Evolutionary conservation across 148 eudicot genomes (phyloP), one percentile per base, ranked within the genome.

Genomic region (Polygonum aviculare): DNA sequence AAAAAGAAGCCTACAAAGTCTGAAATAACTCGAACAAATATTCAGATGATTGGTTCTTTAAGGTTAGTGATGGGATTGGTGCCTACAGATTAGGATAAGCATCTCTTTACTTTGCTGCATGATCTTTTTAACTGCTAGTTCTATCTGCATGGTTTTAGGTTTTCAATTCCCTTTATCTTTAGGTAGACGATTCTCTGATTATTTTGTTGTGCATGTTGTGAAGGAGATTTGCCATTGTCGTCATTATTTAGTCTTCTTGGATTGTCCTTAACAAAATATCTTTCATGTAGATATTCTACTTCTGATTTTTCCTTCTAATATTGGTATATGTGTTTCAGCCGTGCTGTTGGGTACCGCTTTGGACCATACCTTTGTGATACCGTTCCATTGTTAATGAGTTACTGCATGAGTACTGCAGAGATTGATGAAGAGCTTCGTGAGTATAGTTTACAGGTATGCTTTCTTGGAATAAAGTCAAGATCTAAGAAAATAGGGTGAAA

Each of bases 341-440:
- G 99, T 75, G 88, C 99, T 63, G 97, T 95, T 84, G 99, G 99
- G 70, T 95, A 89, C 76, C 97, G 98, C 31, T 95, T 93, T 87
- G 99, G 99, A 77, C 87, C 96, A 55, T 86, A 95, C 82, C 97
- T 95, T 69, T 90, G 94, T 79, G 99, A 93, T 75, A 88, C 94
- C 33, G 96, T 95, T 77, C 98, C 97, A 39, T 79, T 95, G 69
- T 80, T 95, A 19, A 86, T 93, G 31, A 84, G 77, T 75, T 95
- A 91, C 82, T 95, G 99, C 83, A 87, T 71, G 77, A 90, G 83
- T 83, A 96, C 97, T 63, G 91, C 99, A 48, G 99, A 95, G 85
- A 95, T 92, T 79, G 98, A 95, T 75, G 99, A 95, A 81, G 99
- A 95, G 84, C 97, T 93, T 78, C 94, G 94, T 75, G 99, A 95